Conservation (phyloP, 306 rosid genomes). For the Vicia villosa region DNA sequence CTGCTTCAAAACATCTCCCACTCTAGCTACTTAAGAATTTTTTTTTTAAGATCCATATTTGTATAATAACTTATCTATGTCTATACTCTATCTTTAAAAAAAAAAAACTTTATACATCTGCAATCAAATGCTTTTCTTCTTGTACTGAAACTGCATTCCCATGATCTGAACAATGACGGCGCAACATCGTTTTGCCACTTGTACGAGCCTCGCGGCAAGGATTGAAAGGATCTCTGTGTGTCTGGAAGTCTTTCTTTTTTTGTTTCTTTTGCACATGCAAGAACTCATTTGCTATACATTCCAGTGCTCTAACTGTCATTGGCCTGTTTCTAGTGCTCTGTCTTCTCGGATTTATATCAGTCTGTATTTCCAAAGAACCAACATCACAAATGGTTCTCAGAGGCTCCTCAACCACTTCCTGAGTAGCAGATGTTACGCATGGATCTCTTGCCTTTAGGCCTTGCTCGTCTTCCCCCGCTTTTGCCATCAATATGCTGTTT, state of each 20-base stretch:
- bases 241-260: constrained; percentile 33
- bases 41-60: neutral
- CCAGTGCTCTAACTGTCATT: constrained; percentile 36
- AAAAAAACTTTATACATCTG: neutral
- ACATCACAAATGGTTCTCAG: constrained; percentile 12
- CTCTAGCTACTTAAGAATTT: too few species aligned
- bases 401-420: constrained; percentile 40
- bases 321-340: constrained; percentile 78
- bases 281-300: constrained; percentile 67
- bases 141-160: neutral
- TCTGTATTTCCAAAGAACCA: constrained; percentile 4
- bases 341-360: constrained; percentile 52
- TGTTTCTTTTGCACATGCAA: constrained; percentile 48
- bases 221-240: constrained; percentile 34
- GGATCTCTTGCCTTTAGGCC: constrained; percentile 27
- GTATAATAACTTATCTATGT: neutral
- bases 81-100: neutral
- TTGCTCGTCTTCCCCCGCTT: constrained; percentile 30
- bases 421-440: constrained; percentile 12
- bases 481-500: constrained; percentile 31
- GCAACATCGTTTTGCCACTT: constrained; percentile 44
- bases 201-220: constrained; percentile 52
- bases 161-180: neutral
- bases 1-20: too few species aligned
- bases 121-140: neutral